Evolutionary conservation across 108 stramenopile genomes (phyloP).

Genomic region (Nitzschia inconspicua): DNA sequence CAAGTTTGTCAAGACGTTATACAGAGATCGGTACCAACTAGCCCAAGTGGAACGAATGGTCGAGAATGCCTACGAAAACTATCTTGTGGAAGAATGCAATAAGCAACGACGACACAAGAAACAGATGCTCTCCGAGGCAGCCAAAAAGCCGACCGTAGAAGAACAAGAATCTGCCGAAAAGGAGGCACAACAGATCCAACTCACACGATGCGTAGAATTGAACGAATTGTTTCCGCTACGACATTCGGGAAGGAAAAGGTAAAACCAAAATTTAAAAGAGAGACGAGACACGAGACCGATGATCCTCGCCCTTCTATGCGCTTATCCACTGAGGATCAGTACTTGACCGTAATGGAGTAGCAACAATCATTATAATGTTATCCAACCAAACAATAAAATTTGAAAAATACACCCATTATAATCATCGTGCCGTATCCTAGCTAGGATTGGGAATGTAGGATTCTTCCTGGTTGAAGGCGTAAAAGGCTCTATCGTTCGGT

Average conservation of each 20-base stretch:
- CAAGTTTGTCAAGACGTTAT: conserved; percentile 73
- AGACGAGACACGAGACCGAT: too few species aligned
- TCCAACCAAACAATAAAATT: too few species aligned
- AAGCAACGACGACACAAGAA: conserved; percentile 66
- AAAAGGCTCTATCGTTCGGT: too few species aligned
- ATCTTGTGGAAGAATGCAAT: conserved; percentile 77
- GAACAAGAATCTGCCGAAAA: conserved; percentile 41
- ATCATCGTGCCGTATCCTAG: too few species aligned
- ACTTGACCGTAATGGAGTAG: too few species aligned
- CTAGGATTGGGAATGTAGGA: too few species aligned
- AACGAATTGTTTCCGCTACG: conserved; percentile 70
- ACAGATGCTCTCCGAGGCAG: conserved; percentile 37
- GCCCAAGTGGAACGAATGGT: conserved; percentile 89
- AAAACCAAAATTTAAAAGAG: too few species aligned
- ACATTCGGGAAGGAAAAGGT: conserved; percentile 8
- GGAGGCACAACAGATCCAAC: conserved; percentile 57
- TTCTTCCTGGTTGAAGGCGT: too few species aligned
- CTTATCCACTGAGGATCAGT: too few species aligned
- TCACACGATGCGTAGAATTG: conserved; percentile 71
- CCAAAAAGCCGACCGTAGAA: conserved; percentile 34
- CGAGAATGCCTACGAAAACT: conserved; percentile 71
- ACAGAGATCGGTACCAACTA: conserved; percentile 83
- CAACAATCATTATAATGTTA: too few species aligned
- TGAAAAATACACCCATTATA: too few species aligned
- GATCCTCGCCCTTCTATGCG: too few species aligned